Conservation (phyloP, 164 flowering plant species). For the Magnolia kwangsiensis region DNA sequence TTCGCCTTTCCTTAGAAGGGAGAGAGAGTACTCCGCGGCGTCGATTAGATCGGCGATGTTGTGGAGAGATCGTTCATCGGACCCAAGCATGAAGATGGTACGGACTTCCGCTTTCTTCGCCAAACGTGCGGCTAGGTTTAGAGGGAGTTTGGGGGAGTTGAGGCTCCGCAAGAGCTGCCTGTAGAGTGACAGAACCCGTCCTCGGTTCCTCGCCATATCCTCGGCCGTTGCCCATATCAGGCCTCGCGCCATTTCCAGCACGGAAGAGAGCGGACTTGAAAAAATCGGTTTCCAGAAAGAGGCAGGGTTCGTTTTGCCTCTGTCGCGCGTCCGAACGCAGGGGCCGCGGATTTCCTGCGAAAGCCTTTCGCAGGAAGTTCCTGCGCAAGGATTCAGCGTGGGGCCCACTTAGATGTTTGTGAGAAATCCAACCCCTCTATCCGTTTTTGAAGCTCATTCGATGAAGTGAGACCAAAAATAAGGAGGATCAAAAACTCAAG, state of each 20-base stretch:
- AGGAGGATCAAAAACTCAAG: too few species aligned
- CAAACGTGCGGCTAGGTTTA: conserved; percentile 24
- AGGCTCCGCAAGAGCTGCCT: conserved; percentile 28
- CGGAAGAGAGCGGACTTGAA: too few species aligned
- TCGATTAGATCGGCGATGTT: conserved; percentile 34
- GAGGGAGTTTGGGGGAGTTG: conserved; percentile 30
- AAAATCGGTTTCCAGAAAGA: too few species aligned
- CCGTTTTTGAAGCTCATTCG: too few species aligned
- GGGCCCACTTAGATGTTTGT: too few species aligned
- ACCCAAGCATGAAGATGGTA: conserved; percentile 24
- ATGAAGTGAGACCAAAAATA: too few species aligned
- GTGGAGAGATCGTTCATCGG: conserved; percentile 33
- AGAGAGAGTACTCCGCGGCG: conserved; percentile 30
- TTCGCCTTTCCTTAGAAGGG: conserved; percentile 29
- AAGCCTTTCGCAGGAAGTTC: too few species aligned
- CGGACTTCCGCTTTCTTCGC: conserved; percentile 35
- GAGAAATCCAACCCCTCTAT: too few species aligned
- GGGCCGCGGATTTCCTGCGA: too few species aligned
- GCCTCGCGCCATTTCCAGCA: conserved; percentile 22
- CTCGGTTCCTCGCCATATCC: conserved; percentile 31
- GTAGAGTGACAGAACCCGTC: conserved; percentile 27
- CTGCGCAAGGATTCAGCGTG: too few species aligned
- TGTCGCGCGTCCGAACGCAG: too few species aligned
- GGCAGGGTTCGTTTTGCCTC: too few species aligned
- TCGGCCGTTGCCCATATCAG: conserved; percentile 37